A percentile compares a stretch with the other conserved stretches of the same genome.
These are phyloP conservation scores for Terana coerulea DNA, from an alignment of 768 basidiomycete species.

Conservation along the genomic window DNA sequence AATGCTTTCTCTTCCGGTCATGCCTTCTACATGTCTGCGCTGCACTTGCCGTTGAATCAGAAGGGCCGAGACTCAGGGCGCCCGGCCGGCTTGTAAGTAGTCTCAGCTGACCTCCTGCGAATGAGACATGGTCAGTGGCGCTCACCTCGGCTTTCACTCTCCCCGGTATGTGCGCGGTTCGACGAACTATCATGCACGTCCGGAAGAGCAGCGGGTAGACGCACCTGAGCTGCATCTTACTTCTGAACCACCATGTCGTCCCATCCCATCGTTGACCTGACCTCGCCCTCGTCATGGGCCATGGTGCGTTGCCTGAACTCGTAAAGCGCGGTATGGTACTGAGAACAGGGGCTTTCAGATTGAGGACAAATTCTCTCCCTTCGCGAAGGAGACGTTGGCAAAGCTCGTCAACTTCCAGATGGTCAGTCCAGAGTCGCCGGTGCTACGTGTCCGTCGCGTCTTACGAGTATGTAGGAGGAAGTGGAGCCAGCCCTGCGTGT, in stretches of 20 bases:
- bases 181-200: slow-evolving; percentile 1
- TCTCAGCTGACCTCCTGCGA: slow-evolving; percentile 1
- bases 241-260: slow-evolving; percentile 36
- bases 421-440: slow-evolving; percentile 35
- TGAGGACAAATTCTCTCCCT: slow-evolving; percentile 90
- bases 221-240: not conserved
- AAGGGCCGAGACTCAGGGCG: no score
- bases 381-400: slow-evolving; percentile 80
- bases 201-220: not conserved
- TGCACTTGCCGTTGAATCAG: no score
- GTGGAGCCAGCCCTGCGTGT: slow-evolving; percentile 75
- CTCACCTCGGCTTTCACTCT: not conserved
- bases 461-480: slow-evolving; percentile 59
- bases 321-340: no score
- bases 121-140: slow-evolving; percentile 1
- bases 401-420: slow-evolving; percentile 84
- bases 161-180: slow-evolving; percentile 2
- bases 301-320: slow-evolving; percentile 72
- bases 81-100: no score
- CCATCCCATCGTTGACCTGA: slow-evolving; percentile 75
- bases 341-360: slow-evolving; percentile 40
- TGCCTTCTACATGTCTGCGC: no score
- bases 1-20: no score
- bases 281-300: slow-evolving; percentile 84
- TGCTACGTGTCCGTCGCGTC: no score